Conservation (phyloP, 192 early-diverging fungal species). For the Coemansia sp. region DNA sequence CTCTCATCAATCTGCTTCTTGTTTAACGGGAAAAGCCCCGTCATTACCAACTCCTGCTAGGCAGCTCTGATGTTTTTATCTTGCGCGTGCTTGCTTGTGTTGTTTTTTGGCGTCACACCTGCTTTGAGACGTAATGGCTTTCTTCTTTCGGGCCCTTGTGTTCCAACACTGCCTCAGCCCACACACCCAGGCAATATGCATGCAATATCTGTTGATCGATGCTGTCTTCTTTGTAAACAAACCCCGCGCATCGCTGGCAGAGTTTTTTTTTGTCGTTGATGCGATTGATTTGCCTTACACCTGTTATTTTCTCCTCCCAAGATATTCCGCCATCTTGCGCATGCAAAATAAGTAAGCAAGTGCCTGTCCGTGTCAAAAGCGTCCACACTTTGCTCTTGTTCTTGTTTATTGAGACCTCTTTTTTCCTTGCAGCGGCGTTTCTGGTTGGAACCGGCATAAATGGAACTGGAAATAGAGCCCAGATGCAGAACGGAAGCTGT, state of each 20-base stretch:
- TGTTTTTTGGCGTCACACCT: not conserved
- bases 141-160: not conserved
- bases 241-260: not conserved
- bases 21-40: no score
- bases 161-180: not conserved
- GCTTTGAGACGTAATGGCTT: not conserved
- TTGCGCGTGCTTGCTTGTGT: not conserved
- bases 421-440: conserved; percentile 3
- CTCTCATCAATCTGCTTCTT: not conserved
- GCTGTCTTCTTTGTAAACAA: conserved; percentile 11
- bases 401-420: not conserved
- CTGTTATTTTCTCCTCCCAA: not conserved
- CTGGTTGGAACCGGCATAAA: not conserved
- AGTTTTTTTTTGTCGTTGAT: not conserved
- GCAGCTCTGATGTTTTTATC: no score
- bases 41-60: no score
- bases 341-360: not conserved
- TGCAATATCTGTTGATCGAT: conserved; percentile 7
- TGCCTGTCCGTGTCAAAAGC: not conserved
- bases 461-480: conserved; percentile 7
- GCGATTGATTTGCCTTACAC: not conserved
- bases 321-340: conserved; percentile 3
- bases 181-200: not conserved
- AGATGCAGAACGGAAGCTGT: conserved; percentile 2
- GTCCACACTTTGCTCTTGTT: not conserved